phyloP scores from a whole-genome alignment of 257 asterid genomes.

The Solanum pimpinellifolium region DNA sequence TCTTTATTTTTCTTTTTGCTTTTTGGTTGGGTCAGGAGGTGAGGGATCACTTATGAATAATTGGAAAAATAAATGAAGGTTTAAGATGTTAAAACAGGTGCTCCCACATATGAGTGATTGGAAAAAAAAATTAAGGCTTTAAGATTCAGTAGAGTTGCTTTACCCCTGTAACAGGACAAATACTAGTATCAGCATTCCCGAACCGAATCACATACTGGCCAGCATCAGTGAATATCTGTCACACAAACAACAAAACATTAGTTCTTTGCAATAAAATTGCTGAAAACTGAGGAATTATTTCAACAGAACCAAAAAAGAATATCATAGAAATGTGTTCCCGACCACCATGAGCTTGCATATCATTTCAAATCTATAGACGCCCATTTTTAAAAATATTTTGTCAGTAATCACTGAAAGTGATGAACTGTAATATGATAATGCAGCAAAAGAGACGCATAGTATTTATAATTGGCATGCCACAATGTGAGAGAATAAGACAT shows the following conservation, averaged over 20 bases:
- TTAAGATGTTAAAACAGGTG: neutral
- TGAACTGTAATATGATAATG: neutral
- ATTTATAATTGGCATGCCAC: neutral
- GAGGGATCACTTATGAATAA: neutral
- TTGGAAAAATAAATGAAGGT: neutral
- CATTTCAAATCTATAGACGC: neutral
- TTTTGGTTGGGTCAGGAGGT: neutral
- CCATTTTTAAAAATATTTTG: neutral
- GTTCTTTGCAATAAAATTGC: neutral
- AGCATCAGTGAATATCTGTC: constrained; percentile 91
- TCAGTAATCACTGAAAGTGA: neutral
- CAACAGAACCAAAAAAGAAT: neutral
- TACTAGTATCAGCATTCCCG: constrained; percentile 51
- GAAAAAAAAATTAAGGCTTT: neutral
- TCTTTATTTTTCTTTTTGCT: neutral
- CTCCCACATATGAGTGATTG: neutral
- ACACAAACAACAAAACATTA: neutral
- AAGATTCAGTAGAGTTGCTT: constrained; percentile 1
- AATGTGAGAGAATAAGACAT: neutral
- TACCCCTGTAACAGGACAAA: constrained; percentile 55
- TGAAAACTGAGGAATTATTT: neutral
- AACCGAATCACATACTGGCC: constrained; percentile 93
- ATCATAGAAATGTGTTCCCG: neutral
- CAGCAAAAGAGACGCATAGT: neutral
- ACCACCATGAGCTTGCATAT: neutral